Evolutionary conservation across 2,329 filamentous ascomycete genomes (phyloP).

Genomic region (Alternaria sp.): DNA sequence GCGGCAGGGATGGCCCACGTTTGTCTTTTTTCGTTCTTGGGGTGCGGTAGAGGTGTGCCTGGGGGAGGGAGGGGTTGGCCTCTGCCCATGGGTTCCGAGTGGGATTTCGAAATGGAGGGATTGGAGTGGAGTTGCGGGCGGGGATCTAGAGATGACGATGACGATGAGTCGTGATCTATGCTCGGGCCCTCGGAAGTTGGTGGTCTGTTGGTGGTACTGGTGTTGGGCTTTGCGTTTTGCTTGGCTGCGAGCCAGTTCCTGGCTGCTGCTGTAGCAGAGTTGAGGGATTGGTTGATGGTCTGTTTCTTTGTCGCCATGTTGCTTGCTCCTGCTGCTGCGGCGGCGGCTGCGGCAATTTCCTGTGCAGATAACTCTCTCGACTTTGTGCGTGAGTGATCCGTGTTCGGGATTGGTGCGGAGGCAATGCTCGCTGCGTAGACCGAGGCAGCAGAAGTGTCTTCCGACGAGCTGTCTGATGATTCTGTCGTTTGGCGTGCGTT

Average conservation of each 20-base stretch:
- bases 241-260: slow-evolving; percentile 65
- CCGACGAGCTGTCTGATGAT: slow-evolving; percentile 20
- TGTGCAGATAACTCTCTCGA: slow-evolving; percentile 30
- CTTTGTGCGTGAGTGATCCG: slow-evolving; percentile 14
- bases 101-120: slow-evolving; percentile 29
- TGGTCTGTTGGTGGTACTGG: slow-evolving; percentile 15
- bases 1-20: slow-evolving; percentile 59
- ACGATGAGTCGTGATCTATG: slow-evolving; percentile 8
- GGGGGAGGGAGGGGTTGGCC: slow-evolving; percentile 83
- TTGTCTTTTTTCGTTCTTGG: slow-evolving; percentile 62
- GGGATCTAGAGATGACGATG: slow-evolving; percentile 2
- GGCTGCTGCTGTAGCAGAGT: slow-evolving; percentile 61
- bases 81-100: slow-evolving; percentile 76
- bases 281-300: slow-evolving; percentile 46
- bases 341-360: slow-evolving; percentile 30
- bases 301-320: slow-evolving; percentile 26
- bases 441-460: slow-evolving; percentile 35
- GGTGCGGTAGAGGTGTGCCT: slow-evolving; percentile 76
- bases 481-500: slow-evolving; percentile 12
- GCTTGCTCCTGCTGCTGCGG: slow-evolving; percentile 27
- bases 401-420: slow-evolving; percentile 12
- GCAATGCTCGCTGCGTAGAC: slow-evolving; percentile 21
- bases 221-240: slow-evolving; percentile 44
- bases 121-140: slow-evolving; percentile 7
- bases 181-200: slow-evolving; percentile 18